phyloP scores from a whole-genome alignment of 371 early-diverging fungal species.

The Dichotomocladium elegans region DNA sequence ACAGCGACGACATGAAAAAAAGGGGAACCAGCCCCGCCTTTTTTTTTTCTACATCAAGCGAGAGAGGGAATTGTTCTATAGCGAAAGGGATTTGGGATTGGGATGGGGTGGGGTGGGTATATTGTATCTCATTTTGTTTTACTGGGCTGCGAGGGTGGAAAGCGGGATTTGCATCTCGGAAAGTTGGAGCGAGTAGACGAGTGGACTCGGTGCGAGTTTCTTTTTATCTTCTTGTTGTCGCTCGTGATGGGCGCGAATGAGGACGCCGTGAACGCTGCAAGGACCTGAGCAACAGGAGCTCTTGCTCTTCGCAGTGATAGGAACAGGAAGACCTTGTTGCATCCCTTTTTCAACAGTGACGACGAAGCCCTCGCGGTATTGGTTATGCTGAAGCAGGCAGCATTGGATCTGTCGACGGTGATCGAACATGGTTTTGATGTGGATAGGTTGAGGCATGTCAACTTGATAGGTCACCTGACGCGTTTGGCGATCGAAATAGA shows the following conservation, averaged over 20 bases:
- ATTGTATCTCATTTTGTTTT: not conserved
- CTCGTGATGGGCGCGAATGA: conserved; percentile 19
- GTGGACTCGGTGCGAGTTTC: conserved; percentile 31
- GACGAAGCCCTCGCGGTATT: conserved; percentile 24
- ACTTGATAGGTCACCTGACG: conserved; percentile 32
- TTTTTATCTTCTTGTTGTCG: conserved; percentile 2
- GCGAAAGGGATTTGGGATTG: too few relatives aligned
- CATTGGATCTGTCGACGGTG: conserved; percentile 41
- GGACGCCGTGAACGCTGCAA: conserved; percentile 33
- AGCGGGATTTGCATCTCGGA: conserved; percentile 40
- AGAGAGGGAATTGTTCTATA: too few relatives aligned
- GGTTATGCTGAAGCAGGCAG: conserved; percentile 20
- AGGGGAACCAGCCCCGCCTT: not conserved
- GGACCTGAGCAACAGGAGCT: too few relatives aligned
- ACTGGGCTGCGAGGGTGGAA: conserved; percentile 34
- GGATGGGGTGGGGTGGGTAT: too few relatives aligned
- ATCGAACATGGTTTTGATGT: conserved; percentile 43
- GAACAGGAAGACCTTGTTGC: conserved; percentile 26
- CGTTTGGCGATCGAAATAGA: conserved; percentile 28
- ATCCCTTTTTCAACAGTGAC: conserved; percentile 42
- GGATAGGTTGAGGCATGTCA: conserved; percentile 34
- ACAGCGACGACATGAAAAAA: too few relatives aligned
- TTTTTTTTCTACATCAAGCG: too few relatives aligned
- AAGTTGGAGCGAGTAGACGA: conserved; percentile 39
- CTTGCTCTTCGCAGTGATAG: conserved; percentile 25